Conservation (phyloP, 495 filamentous ascomycete species). For the Penicillium salamii region DNA sequence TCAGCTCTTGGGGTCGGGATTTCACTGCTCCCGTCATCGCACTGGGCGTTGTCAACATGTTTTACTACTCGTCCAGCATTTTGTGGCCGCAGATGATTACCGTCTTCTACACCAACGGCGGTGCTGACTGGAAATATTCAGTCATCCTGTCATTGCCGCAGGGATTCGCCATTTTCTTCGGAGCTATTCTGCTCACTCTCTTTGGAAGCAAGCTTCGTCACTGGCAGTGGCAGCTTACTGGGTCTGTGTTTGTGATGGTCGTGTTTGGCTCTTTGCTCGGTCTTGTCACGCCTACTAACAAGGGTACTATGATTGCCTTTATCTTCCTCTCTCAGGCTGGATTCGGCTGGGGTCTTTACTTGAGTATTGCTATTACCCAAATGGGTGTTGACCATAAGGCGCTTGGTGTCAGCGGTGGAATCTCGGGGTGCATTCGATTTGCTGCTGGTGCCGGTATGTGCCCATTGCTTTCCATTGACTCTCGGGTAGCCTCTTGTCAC, state of each 20-base stretch:
- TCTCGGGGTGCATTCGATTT: slow-evolving; percentile 24
- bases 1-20: slow-evolving; percentile 21
- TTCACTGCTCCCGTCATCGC: slow-evolving; percentile 25
- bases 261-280: slow-evolving; percentile 22
- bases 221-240: slow-evolving; percentile 28
- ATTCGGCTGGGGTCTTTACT: slow-evolving; percentile 24
- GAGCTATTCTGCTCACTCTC: slow-evolving; percentile 19
- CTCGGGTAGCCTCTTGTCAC: neutral
- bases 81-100: slow-evolving; percentile 28
- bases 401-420: slow-evolving; percentile 25
- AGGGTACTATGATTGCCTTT: slow-evolving; percentile 25
- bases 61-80: slow-evolving; percentile 29
- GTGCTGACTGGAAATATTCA: slow-evolving; percentile 20
- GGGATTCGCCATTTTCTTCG: slow-evolving; percentile 20
- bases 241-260: slow-evolving; percentile 25
- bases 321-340: slow-evolving; percentile 26
- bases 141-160: slow-evolving; percentile 23
- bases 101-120: slow-evolving; percentile 19
- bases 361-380: slow-evolving; percentile 25
- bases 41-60: slow-evolving; percentile 26
- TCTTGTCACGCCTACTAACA: slow-evolving; percentile 21
- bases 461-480: neutral
- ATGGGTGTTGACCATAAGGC: slow-evolving; percentile 27
- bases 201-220: slow-evolving; percentile 22
- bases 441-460: slow-evolving; percentile 24